phyloP scores from a whole-genome alignment of 371 early-diverging fungal genomes.

The Lichtheimia corymbifera region DNA sequence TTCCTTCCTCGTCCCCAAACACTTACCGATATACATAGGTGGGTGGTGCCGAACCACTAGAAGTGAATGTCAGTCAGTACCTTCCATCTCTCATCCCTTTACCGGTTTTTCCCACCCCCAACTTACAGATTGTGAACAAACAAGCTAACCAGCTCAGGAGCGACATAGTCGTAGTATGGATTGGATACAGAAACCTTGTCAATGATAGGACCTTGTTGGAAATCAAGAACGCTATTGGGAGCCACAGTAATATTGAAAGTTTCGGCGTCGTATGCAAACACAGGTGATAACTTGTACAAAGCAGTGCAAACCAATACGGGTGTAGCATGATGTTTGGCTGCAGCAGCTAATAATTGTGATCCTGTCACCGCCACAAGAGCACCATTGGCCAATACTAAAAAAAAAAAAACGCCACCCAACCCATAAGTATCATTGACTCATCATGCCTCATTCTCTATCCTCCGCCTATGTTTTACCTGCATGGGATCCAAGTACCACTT shows the following conservation, averaged over 20 bases:
- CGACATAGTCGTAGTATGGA: constrained; percentile 90
- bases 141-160: constrained; percentile 83
- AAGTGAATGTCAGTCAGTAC: not conserved
- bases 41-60: constrained; percentile 52
- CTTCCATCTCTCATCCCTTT: not conserved
- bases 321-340: constrained; percentile 90
- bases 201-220: constrained; percentile 78
- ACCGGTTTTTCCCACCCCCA: too few relatives aligned
- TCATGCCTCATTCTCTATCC: not conserved
- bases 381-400: constrained; percentile 87
- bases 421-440: not conserved
- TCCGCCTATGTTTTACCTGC: constrained; percentile 58
- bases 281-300: constrained; percentile 84
- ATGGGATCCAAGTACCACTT: constrained; percentile 93
- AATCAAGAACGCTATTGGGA: constrained; percentile 82
- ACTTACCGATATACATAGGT: constrained; percentile 46
- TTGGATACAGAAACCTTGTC: constrained; percentile 79
- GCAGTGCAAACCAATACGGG: constrained; percentile 89
- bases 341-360: constrained; percentile 81
- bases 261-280: constrained; percentile 87
- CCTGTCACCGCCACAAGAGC: constrained; percentile 87
- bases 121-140: constrained; percentile 91
- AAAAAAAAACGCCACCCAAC: not conserved
- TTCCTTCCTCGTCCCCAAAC: not conserved
- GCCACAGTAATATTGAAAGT: constrained; percentile 73